Evolutionary conservation across 495 filamentous ascomycete genomes (phyloP), one percentile per base, ranked within the genome.

Genomic region (Aspergillus baeticus): DNA sequence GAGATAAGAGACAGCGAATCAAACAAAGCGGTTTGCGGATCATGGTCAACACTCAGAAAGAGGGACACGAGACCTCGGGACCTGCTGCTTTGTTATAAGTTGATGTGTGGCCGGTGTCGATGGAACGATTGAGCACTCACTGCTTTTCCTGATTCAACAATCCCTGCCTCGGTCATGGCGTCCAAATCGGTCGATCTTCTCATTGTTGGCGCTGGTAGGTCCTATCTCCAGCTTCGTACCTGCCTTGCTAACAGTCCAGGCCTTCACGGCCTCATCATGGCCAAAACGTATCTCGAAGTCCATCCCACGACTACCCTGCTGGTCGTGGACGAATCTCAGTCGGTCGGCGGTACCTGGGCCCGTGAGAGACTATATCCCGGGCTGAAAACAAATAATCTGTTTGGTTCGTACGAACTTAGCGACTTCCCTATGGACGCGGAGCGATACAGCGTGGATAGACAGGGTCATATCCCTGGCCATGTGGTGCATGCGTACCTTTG

Each of bases 301-400:
- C 52, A 65, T 20, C 76, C 77, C 1, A 41, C 51, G 3, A 62
- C 70, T 36, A 61, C 71, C n/a, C 44, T 84, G 11, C 59, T 74
- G 0, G 60, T 82, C 33, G 59, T 88, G 29, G 81, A 85, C 54
- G 57, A 69, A 0, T 62, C 75, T 6, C 41, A 58, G 10, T 69
- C 64, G 0, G 58, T 79, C 22, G 81, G 81, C 1, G 81, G 81
- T 3, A 78, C 77, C 0, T 84, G 81, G 81, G 69, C 75, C 41
- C 63, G 69, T 26, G 64, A 76, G n/a, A 64, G 77, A 33, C 55
- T 82, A 15, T 82, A 84, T 57, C 73, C 77, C 3, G 76, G 63
- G 2, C 64, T 81, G 23, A 62, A 71, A 13, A 66, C 70, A 5
- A 74, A 81, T 35, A 70, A 69, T 37, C 61, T 66, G 15, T 37